A percentile compares a stretch with the other conserved stretches of the same genome.
These are phyloP conservation scores for Leccinum rimulosum DNA, from an alignment of 768 basidiomycete genomes.

Conservation along the genomic window DNA sequence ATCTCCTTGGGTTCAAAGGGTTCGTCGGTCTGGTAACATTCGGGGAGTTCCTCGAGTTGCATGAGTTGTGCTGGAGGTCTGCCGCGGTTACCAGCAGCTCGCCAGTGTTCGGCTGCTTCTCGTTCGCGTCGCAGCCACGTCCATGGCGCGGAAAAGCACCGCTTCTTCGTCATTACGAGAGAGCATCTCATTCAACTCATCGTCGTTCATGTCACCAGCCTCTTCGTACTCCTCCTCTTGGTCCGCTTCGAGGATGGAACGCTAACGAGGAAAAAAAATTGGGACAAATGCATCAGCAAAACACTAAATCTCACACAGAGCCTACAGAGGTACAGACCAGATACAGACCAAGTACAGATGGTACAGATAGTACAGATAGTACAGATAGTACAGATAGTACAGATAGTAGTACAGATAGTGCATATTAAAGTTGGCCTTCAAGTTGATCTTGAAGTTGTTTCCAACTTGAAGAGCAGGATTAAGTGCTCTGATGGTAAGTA, in stretches of 20 bases:
- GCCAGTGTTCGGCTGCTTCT: conserved; percentile 64
- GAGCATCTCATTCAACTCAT: conserved; percentile 91
- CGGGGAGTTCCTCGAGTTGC: conserved; percentile 85
- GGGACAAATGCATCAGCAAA: too few species aligned
- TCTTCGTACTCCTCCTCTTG: conserved; percentile 90
- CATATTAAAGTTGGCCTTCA: too few species aligned
- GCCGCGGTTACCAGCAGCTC: conserved; percentile 68
- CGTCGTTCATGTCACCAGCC: conserved; percentile 89
- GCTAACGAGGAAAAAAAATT: conserved; percentile 43
- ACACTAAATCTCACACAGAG: too few species aligned
- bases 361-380: too few species aligned
- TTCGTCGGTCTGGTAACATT: conserved; percentile 84
- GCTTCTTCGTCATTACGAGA: conserved; percentile 81
- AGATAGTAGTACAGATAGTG: too few species aligned
- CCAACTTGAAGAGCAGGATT: too few species aligned
- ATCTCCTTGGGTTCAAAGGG: conserved; percentile 70
- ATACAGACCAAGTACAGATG: too few species aligned
- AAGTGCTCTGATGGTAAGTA: too few species aligned
- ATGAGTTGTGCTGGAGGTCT: conserved; percentile 77
- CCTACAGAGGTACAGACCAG: too few species aligned
- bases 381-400: too few species aligned
- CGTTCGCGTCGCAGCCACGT: conserved; percentile 66
- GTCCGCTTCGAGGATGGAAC: conserved; percentile 85
- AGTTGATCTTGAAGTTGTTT: too few species aligned
- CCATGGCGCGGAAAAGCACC: conserved; percentile 77